Base-by-base conservation (phyloP, 805 yeast genomes). In the Monosporozyma servazzii region DNA sequence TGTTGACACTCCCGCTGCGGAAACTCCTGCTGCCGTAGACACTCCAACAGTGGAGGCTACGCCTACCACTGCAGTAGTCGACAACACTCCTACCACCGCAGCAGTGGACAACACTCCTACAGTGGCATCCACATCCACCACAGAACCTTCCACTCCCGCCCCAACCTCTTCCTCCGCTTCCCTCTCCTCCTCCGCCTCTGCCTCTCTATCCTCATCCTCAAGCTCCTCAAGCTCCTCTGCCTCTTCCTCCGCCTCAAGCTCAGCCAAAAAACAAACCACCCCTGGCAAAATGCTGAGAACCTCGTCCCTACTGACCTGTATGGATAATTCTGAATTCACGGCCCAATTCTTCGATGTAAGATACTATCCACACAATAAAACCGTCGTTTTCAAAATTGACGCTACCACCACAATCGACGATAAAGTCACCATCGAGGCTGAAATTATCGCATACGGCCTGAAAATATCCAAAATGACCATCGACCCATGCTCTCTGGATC, bases 251-350 rank as follows among this genome's bases (percentile, higher is more conserved):
- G 23, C 48, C 39, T 8, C 13, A 10, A 30, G 48, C 8, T 21
- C 45, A 7, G 9, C 45, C 5, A 15, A 53, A n/a, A 21, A 25
- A 15, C 8, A 25, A 3, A 21, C 11, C 1, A 15, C 36, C 15
- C 18, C 23, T 5, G 48, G 39, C n/a, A 60, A 56, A 48, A 58
- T 58, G 48, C 44, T 82, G 51, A 71, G 68, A 55, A 78, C 93
- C 0, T 67, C 80, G 18, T 88, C 97, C 8, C 74, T 93, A 58
- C 72, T 91, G 59, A 87, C 98, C 40, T 93, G 99, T 73, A 90
- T 89, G 96, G 84, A 81, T 43, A 74, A 86, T 66, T 90, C 99
- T 7, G 84, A 81, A 64, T 81, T 93, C 60, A 81, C 96, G 2
- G 91, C 97, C 5, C 79, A 89, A 8, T 79, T 75, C 57, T 90